Percentiles rank a stretch among this genome's conserved stretches.
Evolutionary conservation across 225 moss, liverwort and hornwort species (phyloP).

Genomic region (Polytrichum commune): DNA sequence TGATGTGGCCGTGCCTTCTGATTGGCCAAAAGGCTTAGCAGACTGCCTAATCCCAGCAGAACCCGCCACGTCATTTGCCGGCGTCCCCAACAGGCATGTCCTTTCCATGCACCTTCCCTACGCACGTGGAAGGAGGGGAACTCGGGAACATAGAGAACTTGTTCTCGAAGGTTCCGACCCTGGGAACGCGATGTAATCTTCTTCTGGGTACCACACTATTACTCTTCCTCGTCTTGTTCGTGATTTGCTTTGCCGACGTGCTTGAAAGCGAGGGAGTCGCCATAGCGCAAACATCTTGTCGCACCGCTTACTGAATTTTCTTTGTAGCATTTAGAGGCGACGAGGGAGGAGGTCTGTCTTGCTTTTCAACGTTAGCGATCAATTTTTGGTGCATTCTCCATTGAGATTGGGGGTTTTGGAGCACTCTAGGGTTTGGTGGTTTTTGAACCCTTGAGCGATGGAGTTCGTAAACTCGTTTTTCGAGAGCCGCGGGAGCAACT

Average conservation of each 20-base stretch:
- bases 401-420: not conserved
- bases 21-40: too few species aligned
- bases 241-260: not conserved
- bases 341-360: not conserved
- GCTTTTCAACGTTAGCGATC: not conserved
- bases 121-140: not conserved
- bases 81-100: slow-evolving; percentile 20
- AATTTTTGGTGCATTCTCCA: slow-evolving; percentile 5
- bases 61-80: not conserved
- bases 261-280: too few species aligned
- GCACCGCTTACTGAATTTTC: not conserved
- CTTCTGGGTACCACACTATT: not conserved
- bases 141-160: not conserved
- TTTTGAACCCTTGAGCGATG: slow-evolving; percentile 36
- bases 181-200: not conserved
- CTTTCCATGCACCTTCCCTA: slow-evolving; percentile 12
- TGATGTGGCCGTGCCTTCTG: too few species aligned
- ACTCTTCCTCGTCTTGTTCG: not conserved
- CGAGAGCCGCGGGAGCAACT: slow-evolving; percentile 53
- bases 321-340: not conserved
- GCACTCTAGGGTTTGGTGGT: slow-evolving; percentile 13
- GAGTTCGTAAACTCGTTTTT: slow-evolving; percentile 76
- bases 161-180: slow-evolving; percentile 20
- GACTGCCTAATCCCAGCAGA: too few species aligned
- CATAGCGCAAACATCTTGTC: not conserved